These are phyloP conservation scores for Passalora sequoiae DNA, from an alignment of 2,329 filamentous ascomycete genomes.

Conservation along the genomic window DNA sequence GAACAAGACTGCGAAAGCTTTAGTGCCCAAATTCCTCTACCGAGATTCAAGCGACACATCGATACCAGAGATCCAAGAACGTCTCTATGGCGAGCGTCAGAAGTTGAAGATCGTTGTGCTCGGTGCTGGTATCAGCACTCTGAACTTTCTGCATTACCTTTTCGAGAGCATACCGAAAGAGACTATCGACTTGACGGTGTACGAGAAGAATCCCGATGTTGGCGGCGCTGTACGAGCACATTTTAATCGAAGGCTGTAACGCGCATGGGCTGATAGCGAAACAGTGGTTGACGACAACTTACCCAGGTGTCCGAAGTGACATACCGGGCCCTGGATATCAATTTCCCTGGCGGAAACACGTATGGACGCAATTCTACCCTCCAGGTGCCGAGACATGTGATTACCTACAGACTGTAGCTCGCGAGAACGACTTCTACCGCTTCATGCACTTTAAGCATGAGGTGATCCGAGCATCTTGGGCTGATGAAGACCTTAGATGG, in stretches of 20 bases:
- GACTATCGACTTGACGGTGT: conserved; percentile 17
- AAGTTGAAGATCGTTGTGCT: conserved; percentile 15
- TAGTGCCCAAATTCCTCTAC: conserved; percentile 9
- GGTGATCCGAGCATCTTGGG: conserved; percentile 12
- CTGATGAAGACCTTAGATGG: conserved; percentile 16
- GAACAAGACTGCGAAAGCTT: background rate
- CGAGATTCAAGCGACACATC: background rate
- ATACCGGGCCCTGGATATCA: conserved; percentile 30
- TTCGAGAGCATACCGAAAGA: conserved; percentile 10
- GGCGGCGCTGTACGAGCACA: conserved; percentile 30
- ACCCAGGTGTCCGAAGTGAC: conserved; percentile 33
- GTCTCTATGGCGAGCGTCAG: conserved; percentile 16
- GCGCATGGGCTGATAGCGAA: background rate
- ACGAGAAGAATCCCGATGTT: conserved; percentile 31
- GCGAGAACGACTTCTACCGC: conserved; percentile 15
- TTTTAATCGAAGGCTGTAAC: too few species aligned
- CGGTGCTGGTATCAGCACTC: conserved; percentile 15
- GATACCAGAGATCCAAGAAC: conserved; percentile 12
- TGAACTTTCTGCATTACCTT: conserved; percentile 19
- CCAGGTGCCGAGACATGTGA: conserved; percentile 11
- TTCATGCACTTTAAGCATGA: conserved; percentile 19
- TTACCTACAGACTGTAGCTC: conserved; percentile 13
- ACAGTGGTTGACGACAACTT: conserved; percentile 35
- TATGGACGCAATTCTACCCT: conserved; percentile 17
- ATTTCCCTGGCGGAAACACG: conserved; percentile 30